Evolutionary conservation across 495 filamentous ascomycete species (phyloP), one percentile per base, ranked within the genome.

Genomic region (Podospora australis): DNA sequence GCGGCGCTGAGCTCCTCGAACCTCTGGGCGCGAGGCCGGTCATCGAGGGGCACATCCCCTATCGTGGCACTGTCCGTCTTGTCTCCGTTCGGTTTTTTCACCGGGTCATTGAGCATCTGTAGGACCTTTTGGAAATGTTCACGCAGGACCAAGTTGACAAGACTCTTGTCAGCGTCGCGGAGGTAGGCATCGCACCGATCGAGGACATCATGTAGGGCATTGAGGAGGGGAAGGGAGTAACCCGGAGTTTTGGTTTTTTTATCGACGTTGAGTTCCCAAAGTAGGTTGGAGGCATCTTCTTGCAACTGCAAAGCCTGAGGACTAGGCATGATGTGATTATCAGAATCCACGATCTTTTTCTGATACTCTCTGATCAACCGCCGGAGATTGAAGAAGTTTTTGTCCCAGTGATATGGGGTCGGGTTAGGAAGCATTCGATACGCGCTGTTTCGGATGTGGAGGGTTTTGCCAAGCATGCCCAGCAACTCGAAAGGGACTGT

Each of bases 391-490:
- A 73, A 69, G 23, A 57, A 64, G 30, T 65, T 64, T 28, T 66
- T 69, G 45, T 75, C 67, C 72, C 70, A 76, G 32, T 56, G 57
- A 44, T 69, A 69, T 1, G 64, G 55, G 0, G 72, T 76, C 1
- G 73, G 73, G 50, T 78, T 78, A 2, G 72, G 74, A 2, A 78
- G 58, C 59, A 70, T 69, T 8, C 71, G 66, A 45, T 68, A 75
- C 40, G 53, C 65, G 32, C 59, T 70, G 11, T 64, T 60, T 1
- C 55, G 51, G 20, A 73, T 66, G 16, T 72, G 68, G 7, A 73
- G 53, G 2, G 62, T 64, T n/a, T 68, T 67, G 41, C 68, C 67
- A 4, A 78, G 57, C 74, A 78, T 78, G 11, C 72, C 74, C 24
- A 78, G 54, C 8, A 78, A 54, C 48, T 78, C 74, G 29, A 78